These are phyloP conservation scores for Tephrocybe sp. DNA, from an alignment of 768 basidiomycete genomes.

Conservation along the genomic window DNA sequence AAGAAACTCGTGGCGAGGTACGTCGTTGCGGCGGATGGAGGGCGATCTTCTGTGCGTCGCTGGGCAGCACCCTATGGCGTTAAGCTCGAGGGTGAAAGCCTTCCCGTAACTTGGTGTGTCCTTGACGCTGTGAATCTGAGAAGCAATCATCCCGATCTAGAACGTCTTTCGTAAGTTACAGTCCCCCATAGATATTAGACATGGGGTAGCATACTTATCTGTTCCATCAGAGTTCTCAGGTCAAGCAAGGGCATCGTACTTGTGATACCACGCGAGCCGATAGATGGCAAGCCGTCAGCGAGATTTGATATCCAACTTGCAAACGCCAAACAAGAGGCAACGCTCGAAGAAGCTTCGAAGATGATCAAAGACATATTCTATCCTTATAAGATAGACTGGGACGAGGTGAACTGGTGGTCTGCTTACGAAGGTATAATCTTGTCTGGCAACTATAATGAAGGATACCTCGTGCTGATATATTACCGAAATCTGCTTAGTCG, in stretches of 20 bases:
- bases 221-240: slow-evolving; percentile 11
- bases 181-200: too few relatives aligned
- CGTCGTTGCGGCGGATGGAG: slow-evolving; percentile 16
- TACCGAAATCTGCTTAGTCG: slow-evolving; percentile 7
- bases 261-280: slow-evolving; percentile 16
- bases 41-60: slow-evolving; percentile 14
- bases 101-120: slow-evolving; percentile 18
- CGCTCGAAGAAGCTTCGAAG: slow-evolving; percentile 9
- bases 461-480: too few relatives aligned
- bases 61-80: slow-evolving; percentile 15
- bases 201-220: neutral
- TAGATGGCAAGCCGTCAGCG: slow-evolving; percentile 18
- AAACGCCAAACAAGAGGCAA: slow-evolving; percentile 16
- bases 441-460: too few relatives aligned
- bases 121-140: slow-evolving; percentile 15
- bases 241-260: slow-evolving; percentile 16
- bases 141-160: slow-evolving; percentile 16
- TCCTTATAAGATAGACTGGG: slow-evolving; percentile 17
- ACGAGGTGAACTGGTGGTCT: slow-evolving; percentile 19
- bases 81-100: slow-evolving; percentile 11
- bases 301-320: slow-evolving; percentile 19
- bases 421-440: slow-evolving; percentile 15
- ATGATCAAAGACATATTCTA: slow-evolving; percentile 16
- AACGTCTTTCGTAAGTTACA: slow-evolving; percentile 13
- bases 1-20: slow-evolving; percentile 9